Evolutionary conservation across 176 grass and related monocot species (phyloP).

Genomic region (Zea mays): DNA sequence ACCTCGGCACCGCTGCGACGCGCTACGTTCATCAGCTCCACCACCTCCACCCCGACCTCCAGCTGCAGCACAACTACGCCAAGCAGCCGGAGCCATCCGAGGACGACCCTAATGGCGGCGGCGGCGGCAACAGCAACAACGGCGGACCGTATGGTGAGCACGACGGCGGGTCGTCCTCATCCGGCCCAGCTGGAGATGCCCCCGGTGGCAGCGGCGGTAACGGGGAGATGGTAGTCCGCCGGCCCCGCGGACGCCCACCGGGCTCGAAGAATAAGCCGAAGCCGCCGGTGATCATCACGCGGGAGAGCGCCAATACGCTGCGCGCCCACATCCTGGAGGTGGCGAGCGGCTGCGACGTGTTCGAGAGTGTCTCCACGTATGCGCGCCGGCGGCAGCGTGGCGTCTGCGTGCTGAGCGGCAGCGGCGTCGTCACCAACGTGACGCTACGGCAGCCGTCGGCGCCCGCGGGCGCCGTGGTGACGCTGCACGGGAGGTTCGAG

Average conservation of each 20-base stretch:
- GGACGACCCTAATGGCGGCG: slow-evolving; percentile 48
- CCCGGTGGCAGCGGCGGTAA: slow-evolving; percentile 28
- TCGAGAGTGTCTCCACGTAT: slow-evolving; percentile 85
- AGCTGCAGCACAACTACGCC: slow-evolving; percentile 63
- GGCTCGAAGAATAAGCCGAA: slow-evolving; percentile 97
- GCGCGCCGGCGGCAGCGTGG: slow-evolving; percentile 84
- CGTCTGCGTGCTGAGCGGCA: slow-evolving; percentile 94
- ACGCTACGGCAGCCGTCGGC: slow-evolving; percentile 89
- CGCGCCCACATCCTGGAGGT: slow-evolving; percentile 98
- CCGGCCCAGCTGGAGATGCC: slow-evolving; percentile 33
- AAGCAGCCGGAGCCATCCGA: slow-evolving; percentile 59
- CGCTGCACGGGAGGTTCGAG: slow-evolving; percentile 94
- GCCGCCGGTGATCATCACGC: slow-evolving; percentile 96
- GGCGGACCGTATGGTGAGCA: slow-evolving; percentile 48
- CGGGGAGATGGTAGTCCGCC: slow-evolving; percentile 51
- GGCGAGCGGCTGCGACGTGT: slow-evolving; percentile 82
- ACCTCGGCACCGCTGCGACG: slow-evolving; percentile 81
- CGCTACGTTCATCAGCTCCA: slow-evolving; percentile 85
- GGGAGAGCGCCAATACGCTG: slow-evolving; percentile 96
- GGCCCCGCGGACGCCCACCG: slow-evolving; percentile 71
- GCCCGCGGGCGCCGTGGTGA: slow-evolving; percentile 64
- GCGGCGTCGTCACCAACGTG: slow-evolving; percentile 91
- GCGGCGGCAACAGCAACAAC: slow-evolving; percentile 40
- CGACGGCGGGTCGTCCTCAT: slow-evolving; percentile 58
- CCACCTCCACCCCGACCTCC: slow-evolving; percentile 70